Percentiles rank a stretch among this genome's conserved stretches.
phyloP scores from a whole-genome alignment of 306 rosid species.

The Inga laurina region DNA sequence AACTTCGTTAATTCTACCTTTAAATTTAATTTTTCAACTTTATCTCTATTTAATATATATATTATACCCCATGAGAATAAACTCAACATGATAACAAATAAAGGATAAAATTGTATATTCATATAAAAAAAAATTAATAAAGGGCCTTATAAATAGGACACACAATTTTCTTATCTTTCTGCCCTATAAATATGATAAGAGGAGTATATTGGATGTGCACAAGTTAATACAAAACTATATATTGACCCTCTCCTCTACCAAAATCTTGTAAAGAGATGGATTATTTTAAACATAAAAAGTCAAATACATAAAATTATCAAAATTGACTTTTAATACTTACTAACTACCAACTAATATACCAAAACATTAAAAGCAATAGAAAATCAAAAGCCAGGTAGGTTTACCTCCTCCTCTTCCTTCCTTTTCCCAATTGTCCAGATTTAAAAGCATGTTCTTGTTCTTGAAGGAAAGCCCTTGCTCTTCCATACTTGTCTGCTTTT shows the following conservation, averaged over 20 bases:
- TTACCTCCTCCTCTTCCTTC: conserved; percentile 74
- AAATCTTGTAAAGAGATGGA: not conserved
- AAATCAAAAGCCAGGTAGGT: conserved; percentile 25
- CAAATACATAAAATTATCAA: not conserved
- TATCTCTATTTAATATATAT: no score
- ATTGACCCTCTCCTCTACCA: not conserved
- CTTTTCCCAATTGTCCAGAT: conserved; percentile 91
- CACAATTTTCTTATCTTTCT: no score
- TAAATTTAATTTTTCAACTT: no score
- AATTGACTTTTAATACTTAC: not conserved
- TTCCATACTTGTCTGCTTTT: conserved; percentile 68
- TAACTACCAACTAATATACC: not conserved
- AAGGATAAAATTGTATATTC: no score
- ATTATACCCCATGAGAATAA: no score
- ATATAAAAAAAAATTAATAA: no score
- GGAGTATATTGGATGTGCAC: not conserved
- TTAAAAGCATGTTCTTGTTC: conserved; percentile 85
- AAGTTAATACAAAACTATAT: not conserved
- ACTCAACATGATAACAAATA: no score
- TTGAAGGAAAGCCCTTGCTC: conserved; percentile 77
- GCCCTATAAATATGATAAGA: no score
- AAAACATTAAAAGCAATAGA: not conserved
- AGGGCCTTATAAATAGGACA: no score
- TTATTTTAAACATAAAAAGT: not conserved
- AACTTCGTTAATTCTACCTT: no score